Evolutionary conservation across 2,329 filamentous ascomycete species (phyloP).

Genomic region (Aspergillus sergii): DNA sequence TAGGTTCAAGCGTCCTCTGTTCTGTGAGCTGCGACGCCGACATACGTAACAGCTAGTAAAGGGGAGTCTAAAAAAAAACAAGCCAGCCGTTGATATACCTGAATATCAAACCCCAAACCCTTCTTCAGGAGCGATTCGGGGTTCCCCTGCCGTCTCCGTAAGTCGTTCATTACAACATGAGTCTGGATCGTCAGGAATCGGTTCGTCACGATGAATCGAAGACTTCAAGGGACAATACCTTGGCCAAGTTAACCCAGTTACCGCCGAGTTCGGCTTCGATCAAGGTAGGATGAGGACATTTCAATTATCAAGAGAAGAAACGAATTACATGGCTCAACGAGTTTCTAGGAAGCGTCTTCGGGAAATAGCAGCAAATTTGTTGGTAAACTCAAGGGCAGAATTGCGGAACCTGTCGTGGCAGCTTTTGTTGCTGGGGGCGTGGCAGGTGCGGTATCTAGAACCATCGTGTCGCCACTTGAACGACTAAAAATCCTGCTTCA

Average conservation of each 20-base stretch:
- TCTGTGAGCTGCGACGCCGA: neutral
- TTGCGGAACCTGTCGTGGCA: conserved; percentile 83
- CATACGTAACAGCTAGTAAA: neutral
- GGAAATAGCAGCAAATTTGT: conserved; percentile 24
- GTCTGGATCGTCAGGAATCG: conserved; percentile 36
- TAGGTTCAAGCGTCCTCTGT: neutral
- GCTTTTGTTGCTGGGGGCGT: conserved; percentile 94
- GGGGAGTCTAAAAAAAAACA: neutral
- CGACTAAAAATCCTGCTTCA: conserved; percentile 98
- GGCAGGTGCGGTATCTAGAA: conserved; percentile 94
- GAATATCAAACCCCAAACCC: neutral
- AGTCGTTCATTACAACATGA: conserved; percentile 29
- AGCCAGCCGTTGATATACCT: neutral
- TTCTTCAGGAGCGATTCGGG: neutral
- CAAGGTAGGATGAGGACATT: conserved; percentile 23
- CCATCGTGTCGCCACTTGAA: conserved; percentile 93
- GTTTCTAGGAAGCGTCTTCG: conserved; percentile 22
- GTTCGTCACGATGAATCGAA: conserved; percentile 24
- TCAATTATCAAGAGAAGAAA: neutral
- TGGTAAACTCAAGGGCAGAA: conserved; percentile 30
- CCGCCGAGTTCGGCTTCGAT: conserved; percentile 20
- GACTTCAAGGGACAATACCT: conserved; percentile 18
- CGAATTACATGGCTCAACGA: conserved; percentile 1
- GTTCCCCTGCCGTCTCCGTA: neutral
- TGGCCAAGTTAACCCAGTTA: conserved; percentile 26